Evolutionary conservation across 306 rosid genomes (phyloP), one percentile per base, ranked within the genome.

Genomic region (Cucurbita moschata): DNA sequence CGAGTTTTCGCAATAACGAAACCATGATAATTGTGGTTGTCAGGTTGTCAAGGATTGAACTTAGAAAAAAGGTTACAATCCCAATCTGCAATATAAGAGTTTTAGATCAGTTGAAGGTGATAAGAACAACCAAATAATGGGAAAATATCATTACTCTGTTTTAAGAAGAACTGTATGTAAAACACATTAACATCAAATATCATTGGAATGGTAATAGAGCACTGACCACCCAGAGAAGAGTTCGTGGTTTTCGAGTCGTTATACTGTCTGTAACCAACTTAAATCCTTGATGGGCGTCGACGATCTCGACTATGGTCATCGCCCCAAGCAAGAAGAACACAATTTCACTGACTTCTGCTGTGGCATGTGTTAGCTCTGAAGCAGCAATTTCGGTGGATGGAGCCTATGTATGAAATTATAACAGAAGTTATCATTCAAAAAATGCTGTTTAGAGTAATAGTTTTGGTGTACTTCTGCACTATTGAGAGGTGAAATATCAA

Each of bases 251-350:
- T 81, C 96, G 87, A 78, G 98, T 90, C 72, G 89, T 94, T 58
- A 94, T 94, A 71, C 83, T 90, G 85, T 90, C 97, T 15, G 97
- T 87, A 81, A 94, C 96, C 82, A 94, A 81, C 85, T 94, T 94
- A 84, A 94, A 94, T 77, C 98, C 97, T 82, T 90, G 98, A 89
- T 94, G 97, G 73, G 98, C 88, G 61, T 94, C 97, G 71, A 94
- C 75, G 51, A 94, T 86, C 81, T 94, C 97, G 63, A 94, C 97
- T 67, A 94, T 94, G 65, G 97, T 94, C 98, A 94, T 94, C 65
- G 98, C 98, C 64, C 97, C 97, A 70, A 94, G 89, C 87, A 94
- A 74, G 88, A 94, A 94, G 82, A 90, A 94, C 79, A 94, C 97
- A 82, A 94, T 90, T 82, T 89, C 95, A 82, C 97, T 90, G 77